Evolutionary conservation across 2,329 filamentous ascomycete genomes (phyloP), one percentile per base, ranked within the genome.

Genomic region (Chaetomiaceae sp.): DNA sequence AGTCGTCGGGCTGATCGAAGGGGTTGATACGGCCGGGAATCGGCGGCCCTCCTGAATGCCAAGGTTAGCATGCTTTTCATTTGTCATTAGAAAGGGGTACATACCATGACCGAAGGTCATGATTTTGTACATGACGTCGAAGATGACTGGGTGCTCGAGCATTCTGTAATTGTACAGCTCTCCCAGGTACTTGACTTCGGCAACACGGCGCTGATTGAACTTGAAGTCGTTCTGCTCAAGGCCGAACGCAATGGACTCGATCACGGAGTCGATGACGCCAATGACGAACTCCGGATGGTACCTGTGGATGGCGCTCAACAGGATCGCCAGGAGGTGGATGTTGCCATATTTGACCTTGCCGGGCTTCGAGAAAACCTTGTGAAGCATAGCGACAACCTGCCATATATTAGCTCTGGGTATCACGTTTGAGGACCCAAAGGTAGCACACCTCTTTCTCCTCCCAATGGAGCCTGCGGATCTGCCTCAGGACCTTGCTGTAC

Each of bases 121-220:
- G 62, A 99, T 88, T 66, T 90, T 91, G 75, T 96, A 99, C 71
- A 99, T 80, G 1, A 87, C 89, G 66, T 99, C 94, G 64, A 99
- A 99, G 47, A 99, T 87, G 22, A 97, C 88, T 0, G 89, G 88
- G 39, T 95, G 94, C 69, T 99, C 94, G 34, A 99, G 81, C 82
- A 99, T 89, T 53, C 94, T 88, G 68, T 97, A 99, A 65, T 96
- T 96, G 74, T 99, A 99, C 9, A 99, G 81, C 71, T 99, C 94
- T 20, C 89, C 91, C 5, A 99, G 78, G 67, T 96, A 99, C 68
- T 96, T 97, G 65, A 96, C 89, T 69, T 97, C 92, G 3, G 95
- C 89, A 58, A 99, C 86, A 20, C 94, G 87, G 55, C 91, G 87
- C 71, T 99, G 94, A 67, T 95, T 96, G 73, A 91, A 95, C 65